A percentile compares a stretch with the other conserved stretches of the same genome.
phyloP scores from a whole-genome alignment of 169 alveolate species.

The Eimeria necatrix region DNA sequence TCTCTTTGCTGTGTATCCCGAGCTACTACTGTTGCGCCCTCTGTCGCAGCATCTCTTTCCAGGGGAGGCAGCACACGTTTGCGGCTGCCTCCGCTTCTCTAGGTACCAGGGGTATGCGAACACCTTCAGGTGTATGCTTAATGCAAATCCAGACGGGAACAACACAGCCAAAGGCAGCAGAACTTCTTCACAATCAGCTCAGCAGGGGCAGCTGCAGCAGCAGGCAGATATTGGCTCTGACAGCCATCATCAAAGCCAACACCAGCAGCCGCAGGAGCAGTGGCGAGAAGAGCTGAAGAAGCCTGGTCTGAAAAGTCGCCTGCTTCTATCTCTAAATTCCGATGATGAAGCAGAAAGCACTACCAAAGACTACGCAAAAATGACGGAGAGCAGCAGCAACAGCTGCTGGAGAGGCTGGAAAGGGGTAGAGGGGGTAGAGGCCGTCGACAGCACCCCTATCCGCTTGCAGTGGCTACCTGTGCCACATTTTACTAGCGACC shows the following conservation, averaged over 20 bases:
- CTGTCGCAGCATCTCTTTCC: conserved; percentile 39
- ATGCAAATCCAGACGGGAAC: background rate
- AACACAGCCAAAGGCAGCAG: conserved; percentile 1
- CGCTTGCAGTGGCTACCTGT: conserved; percentile 21
- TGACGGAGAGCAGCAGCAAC: conserved; percentile 11
- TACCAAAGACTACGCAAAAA: background rate
- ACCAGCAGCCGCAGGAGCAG: conserved; percentile 34
- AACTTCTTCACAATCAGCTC: too few relatives aligned
- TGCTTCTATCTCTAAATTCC: conserved; percentile 14
- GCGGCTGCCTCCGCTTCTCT: conserved; percentile 65
- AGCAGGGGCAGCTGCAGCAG: conserved; percentile 9
- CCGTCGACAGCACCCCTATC: conserved; percentile 21
- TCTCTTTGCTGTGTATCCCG: conserved; percentile 60
- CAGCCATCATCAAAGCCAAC: background rate
- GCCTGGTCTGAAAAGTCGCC: background rate
- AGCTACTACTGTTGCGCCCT: conserved; percentile 71
- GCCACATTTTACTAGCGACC: too few relatives aligned
- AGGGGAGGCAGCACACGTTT: conserved; percentile 30
- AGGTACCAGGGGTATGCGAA: conserved; percentile 52
- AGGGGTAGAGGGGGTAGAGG: conserved; percentile 8
- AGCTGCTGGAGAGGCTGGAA: conserved; percentile 2
- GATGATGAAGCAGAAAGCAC: conserved; percentile 20
- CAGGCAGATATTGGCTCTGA: background rate
- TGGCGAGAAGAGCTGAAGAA: background rate
- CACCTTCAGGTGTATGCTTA: conserved; percentile 66